Evolutionary conservation across 305 asterid species (phyloP).

Genomic region (Plantago lanceolata): DNA sequence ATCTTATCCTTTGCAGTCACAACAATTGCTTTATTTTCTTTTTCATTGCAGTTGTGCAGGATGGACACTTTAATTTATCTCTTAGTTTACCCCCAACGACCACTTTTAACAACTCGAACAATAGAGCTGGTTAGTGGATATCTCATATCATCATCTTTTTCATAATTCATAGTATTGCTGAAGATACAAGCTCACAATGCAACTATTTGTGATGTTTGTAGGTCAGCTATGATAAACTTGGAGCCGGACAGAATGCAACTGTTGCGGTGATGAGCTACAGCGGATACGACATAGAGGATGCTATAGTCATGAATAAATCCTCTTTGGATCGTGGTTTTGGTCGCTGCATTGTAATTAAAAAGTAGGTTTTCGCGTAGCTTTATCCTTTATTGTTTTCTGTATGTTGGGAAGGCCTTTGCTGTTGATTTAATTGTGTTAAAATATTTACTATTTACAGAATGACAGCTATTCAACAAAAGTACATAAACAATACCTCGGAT

Average conservation of each 20-base stretch:
- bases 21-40: not conserved
- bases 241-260: slow-evolving; percentile 98
- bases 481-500: slow-evolving; percentile 56
- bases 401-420: slow-evolving; percentile 13
- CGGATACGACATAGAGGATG: slow-evolving; percentile 99
- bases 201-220: slow-evolving; percentile 27
- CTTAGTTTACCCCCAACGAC: slow-evolving; percentile 95
- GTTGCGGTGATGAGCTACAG: slow-evolving; percentile 99
- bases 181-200: slow-evolving; percentile 5
- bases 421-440: slow-evolving; percentile 14
- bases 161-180: slow-evolving; percentile 6
- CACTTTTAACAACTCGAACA: slow-evolving; percentile 83
- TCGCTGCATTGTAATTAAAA: slow-evolving; percentile 88
- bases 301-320: slow-evolving; percentile 95
- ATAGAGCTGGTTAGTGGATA: slow-evolving; percentile 79
- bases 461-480: slow-evolving; percentile 53
- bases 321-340: slow-evolving; percentile 99
- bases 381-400: not conserved
- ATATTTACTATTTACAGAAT: slow-evolving; percentile 41
- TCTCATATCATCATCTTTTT: not conserved
- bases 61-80: slow-evolving; percentile 86
- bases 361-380: slow-evolving; percentile 33
- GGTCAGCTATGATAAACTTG: slow-evolving; percentile 85
- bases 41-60: slow-evolving; percentile 57
- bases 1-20: too few species aligned